Percentiles rank a stretch among this genome's conserved stretches.
These are phyloP conservation scores for Penicillium sp. DNA, from an alignment of 2,329 filamentous ascomycete species.

Conservation along the genomic window DNA sequence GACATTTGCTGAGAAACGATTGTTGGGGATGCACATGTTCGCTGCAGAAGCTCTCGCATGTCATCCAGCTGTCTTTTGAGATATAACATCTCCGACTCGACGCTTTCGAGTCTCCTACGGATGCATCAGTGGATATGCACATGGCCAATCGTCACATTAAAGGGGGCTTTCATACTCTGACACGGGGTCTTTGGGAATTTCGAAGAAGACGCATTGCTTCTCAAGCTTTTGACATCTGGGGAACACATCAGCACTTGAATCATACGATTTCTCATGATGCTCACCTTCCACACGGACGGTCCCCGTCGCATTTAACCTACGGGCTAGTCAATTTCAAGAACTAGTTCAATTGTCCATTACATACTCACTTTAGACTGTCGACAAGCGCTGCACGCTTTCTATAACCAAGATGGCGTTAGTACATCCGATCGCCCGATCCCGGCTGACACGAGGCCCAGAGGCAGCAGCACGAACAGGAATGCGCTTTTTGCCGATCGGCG, in stretches of 20 bases:
- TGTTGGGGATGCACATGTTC: slow-evolving; percentile 5
- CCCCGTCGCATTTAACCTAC: slow-evolving; percentile 44
- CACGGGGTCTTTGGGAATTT: slow-evolving; percentile 38
- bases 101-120: slow-evolving; percentile 36
- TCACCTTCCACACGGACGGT: slow-evolving; percentile 43
- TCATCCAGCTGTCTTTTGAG: slow-evolving; percentile 36
- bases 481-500: slow-evolving; percentile 39
- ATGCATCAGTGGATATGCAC: neutral
- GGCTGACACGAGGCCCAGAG: neutral
- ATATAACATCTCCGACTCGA: slow-evolving; percentile 38
- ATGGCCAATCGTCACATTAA: neutral
- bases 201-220: slow-evolving; percentile 44
- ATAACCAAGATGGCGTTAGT: neutral
- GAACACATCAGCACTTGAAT: neutral
- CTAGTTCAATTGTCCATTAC: neutral
- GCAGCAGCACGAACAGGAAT: slow-evolving; percentile 37
- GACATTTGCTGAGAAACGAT: slow-evolving; percentile 10
- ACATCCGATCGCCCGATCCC: neutral
- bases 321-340: neutral
- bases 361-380: slow-evolving; percentile 41
- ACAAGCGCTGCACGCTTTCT: slow-evolving; percentile 46
- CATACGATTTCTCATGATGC: neutral
- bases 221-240: slow-evolving; percentile 38
- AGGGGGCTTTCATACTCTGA: slow-evolving; percentile 28
- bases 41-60: slow-evolving; percentile 27